Evolutionary conservation across 805 yeast species (phyloP).

Genomic region (Torulaspora franciscae): DNA sequence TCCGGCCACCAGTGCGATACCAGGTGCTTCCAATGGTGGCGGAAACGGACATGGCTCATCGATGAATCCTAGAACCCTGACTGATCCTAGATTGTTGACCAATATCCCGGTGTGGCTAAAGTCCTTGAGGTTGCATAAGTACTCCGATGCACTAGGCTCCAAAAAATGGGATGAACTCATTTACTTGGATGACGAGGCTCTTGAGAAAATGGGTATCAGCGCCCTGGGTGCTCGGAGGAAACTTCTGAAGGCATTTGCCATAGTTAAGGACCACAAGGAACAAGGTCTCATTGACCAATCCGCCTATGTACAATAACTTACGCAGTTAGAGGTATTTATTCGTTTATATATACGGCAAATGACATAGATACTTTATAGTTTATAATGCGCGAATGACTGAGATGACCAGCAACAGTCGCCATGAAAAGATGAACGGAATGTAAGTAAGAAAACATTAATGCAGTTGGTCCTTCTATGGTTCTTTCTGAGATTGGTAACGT

Average conservation of each 20-base stretch:
- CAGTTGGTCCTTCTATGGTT: background rate
- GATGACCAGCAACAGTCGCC: background rate
- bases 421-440: background rate
- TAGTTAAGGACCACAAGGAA: slow-evolving; percentile 58
- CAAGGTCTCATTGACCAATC: slow-evolving; percentile 34
- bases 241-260: slow-evolving; percentile 83
- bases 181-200: slow-evolving; percentile 58
- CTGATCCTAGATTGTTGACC: slow-evolving; percentile 50
- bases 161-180: slow-evolving; percentile 77
- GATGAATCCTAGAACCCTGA: slow-evolving; percentile 47
- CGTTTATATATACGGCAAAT: slow-evolving; percentile 1
- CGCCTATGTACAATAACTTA: slow-evolving; percentile 17
- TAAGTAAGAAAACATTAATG: background rate
- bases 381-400: slow-evolving; percentile 4
- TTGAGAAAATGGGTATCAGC: slow-evolving; percentile 77
- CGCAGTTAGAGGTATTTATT: background rate
- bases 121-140: slow-evolving; percentile 84
- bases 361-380: background rate
- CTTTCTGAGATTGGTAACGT: background rate
- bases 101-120: slow-evolving; percentile 94
- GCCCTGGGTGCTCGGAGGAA: slow-evolving; percentile 96
- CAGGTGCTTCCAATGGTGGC: slow-evolving; percentile 7
- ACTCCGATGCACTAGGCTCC: slow-evolving; percentile 75
- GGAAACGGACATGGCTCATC: slow-evolving; percentile 24
- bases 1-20: slow-evolving; percentile 1